These are phyloP conservation scores for Lepraria neglecta DNA, from an alignment of 495 filamentous ascomycete genomes.

Conservation along the genomic window DNA sequence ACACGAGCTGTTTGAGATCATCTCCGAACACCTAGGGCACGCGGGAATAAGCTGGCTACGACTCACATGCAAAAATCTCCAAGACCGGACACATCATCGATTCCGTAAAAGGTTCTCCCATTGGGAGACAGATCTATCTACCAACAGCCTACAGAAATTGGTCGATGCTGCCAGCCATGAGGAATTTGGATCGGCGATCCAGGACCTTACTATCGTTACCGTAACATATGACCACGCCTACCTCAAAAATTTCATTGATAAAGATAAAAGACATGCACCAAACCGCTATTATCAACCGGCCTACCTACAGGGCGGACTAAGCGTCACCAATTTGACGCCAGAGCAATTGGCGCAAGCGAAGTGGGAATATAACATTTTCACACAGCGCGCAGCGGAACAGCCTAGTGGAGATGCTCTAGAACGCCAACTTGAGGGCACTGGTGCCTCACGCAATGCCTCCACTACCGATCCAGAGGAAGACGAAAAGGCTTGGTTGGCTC, in stretches of 20 bases:
- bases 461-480: not conserved
- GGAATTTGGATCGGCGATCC: not conserved
- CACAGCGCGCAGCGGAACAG: not conserved
- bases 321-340: not conserved
- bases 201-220: not conserved
- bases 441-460: not conserved
- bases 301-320: not conserved
- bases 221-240: not conserved
- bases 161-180: conserved; percentile 2
- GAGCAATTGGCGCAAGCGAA: not conserved
- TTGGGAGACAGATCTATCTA: not conserved
- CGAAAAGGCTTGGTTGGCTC: not conserved
- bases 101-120: not conserved
- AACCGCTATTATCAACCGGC: not conserved
- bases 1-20: not conserved
- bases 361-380: not conserved
- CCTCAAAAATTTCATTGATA: not conserved
- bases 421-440: not conserved
- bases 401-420: not conserved
- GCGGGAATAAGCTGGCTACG: not conserved
- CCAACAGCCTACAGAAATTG: not conserved
- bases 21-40: not conserved
- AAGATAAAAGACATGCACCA: not conserved
- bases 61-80: not conserved
- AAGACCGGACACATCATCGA: not conserved